These are phyloP conservation scores for Penicillium riverlandense DNA, from an alignment of 495 filamentous ascomycete genomes.

Conservation along the genomic window DNA sequence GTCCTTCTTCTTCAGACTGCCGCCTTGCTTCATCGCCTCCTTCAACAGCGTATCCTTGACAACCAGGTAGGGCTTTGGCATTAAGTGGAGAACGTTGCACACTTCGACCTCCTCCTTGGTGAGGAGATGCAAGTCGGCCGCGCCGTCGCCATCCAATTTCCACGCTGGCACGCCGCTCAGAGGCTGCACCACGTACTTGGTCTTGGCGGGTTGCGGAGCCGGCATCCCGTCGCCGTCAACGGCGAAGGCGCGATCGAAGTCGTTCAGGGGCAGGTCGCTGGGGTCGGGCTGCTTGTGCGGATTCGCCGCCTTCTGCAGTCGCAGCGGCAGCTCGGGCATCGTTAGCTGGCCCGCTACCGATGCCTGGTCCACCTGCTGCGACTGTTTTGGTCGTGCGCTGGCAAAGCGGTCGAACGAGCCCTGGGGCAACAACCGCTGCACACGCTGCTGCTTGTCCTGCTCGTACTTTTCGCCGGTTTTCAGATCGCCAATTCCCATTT, in stretches of 20 bases:
- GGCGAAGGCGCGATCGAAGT: constrained; percentile 37
- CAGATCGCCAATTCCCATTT: constrained; percentile 72
- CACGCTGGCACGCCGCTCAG: constrained; percentile 56
- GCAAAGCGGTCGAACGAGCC: constrained; percentile 77
- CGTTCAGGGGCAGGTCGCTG: constrained; percentile 26
- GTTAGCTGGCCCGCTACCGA: constrained; percentile 65
- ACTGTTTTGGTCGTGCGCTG: constrained; percentile 44
- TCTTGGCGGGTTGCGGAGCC: constrained; percentile 39
- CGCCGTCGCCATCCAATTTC: constrained; percentile 65
- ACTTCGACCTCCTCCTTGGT: constrained; percentile 77
- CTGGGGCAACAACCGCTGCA: constrained; percentile 61
- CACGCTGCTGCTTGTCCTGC: constrained; percentile 72
- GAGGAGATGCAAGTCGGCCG: constrained; percentile 77
- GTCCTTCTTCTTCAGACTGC: constrained; percentile 83
- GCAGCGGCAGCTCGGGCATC: constrained; percentile 66
- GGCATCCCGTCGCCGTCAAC: constrained; percentile 28
- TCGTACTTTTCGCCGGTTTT: constrained; percentile 91
- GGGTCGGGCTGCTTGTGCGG: constrained; percentile 26
- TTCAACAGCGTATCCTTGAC: constrained; percentile 87
- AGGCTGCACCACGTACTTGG: constrained; percentile 37
- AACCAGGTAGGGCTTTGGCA: constrained; percentile 88
- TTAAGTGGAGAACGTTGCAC: constrained; percentile 71
- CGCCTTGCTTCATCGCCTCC: constrained; percentile 82
- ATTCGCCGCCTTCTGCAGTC: constrained; percentile 38
- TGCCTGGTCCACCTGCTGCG: constrained; percentile 58